Conservation (phyloP, 2,329 filamentous ascomycete genomes). For the Fusarium sp. region DNA sequence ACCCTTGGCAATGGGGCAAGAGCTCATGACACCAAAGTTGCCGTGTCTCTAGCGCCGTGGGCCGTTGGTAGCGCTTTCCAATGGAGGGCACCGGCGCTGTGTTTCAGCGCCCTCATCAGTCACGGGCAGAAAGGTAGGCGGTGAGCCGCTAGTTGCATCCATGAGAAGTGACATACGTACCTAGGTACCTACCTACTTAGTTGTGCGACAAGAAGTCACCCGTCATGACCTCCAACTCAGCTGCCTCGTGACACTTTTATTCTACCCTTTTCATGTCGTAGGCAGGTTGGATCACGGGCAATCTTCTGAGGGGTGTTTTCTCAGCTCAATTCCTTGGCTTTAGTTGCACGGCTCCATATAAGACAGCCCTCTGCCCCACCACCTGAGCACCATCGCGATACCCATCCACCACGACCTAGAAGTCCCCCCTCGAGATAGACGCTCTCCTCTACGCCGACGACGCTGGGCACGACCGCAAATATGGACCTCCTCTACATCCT, state of each 20-base stretch:
- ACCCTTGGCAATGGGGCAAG: conserved; percentile 19
- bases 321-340: conserved; percentile 7
- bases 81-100: background rate
- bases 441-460: background rate
- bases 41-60: background rate
- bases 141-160: conserved; percentile 27
- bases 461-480: background rate
- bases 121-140: conserved; percentile 22
- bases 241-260: conserved; percentile 35
- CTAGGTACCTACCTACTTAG: background rate
- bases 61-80: background rate
- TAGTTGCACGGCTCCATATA: background rate
- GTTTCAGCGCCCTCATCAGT: background rate
- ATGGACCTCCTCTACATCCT: conserved; percentile 48
- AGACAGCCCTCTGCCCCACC: conserved; percentile 12
- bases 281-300: conserved; percentile 8
- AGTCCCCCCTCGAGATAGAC: conserved; percentile 12
- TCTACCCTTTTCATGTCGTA: conserved; percentile 15
- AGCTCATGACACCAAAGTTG: conserved; percentile 14
- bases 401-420: background rate
- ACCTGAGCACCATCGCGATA: background rate
- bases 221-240: conserved; percentile 30
- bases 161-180: conserved; percentile 34
- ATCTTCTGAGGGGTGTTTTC: conserved; percentile 8
- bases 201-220: conserved; percentile 5